Percentiles rank a stretch among this genome's conserved stretches.
phyloP scores from a whole-genome alignment of 805 yeast species.

The Ogataea populi-albae region DNA sequence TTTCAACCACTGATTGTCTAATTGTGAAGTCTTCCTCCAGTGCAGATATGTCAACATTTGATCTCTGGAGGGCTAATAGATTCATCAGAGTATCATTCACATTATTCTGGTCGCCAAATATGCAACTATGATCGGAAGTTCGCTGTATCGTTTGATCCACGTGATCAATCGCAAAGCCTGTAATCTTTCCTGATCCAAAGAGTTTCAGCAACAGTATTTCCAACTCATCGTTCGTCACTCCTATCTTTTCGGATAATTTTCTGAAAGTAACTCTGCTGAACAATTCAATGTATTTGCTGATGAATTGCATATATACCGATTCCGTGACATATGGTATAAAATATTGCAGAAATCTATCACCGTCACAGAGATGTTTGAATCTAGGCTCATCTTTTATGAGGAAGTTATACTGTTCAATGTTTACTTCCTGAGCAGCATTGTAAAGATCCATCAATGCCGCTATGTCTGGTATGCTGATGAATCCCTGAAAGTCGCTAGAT shows the following conservation, averaged over 20 bases:
- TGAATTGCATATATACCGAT: constrained; percentile 23
- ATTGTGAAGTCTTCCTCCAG: constrained; percentile 9
- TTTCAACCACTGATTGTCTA: constrained; percentile 2
- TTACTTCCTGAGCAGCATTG: constrained; percentile 23
- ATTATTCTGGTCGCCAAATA: constrained; percentile 11
- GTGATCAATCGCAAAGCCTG: constrained; percentile 26
- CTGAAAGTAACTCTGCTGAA: constrained; percentile 24
- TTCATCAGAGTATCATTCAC: constrained; percentile 12
- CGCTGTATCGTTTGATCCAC: constrained; percentile 18
- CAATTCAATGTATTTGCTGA: constrained; percentile 20
- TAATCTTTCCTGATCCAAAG: constrained; percentile 24
- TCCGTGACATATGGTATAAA: constrained; percentile 27
- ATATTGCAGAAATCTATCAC: constrained; percentile 17
- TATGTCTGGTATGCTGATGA: constrained; percentile 20
- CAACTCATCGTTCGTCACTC: constrained; percentile 17
- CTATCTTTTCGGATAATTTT: constrained; percentile 19
- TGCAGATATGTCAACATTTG: constrained; percentile 5
- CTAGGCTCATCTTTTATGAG: constrained; percentile 13
- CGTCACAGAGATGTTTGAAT: constrained; percentile 10
- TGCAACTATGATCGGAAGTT: constrained; percentile 1
- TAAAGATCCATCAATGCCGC: constrained; percentile 27
- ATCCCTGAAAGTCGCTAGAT: constrained; percentile 59
- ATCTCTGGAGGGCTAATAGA: constrained; percentile 9
- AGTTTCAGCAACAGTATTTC: constrained; percentile 26
- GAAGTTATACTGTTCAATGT: constrained; percentile 23